Percentiles rank a stretch among this genome's conserved stretches.
Conservation (phyloP, 176 grass and related monocot species). For the Hyparrhenia diplandra region DNA sequence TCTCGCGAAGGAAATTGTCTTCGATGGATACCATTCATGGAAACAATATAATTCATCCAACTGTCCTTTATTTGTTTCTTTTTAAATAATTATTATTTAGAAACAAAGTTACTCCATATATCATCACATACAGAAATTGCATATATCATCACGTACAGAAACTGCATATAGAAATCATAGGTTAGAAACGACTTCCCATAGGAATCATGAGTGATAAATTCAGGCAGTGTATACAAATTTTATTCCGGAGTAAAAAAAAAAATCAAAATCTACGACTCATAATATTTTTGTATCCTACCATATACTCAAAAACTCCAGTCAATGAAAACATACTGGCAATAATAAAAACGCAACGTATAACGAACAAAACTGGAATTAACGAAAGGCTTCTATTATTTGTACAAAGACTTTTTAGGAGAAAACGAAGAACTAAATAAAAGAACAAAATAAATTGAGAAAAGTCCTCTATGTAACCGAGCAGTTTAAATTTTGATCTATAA, state of each 20-base stretch:
- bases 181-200: neutral
- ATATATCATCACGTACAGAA: neutral
- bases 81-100: neutral
- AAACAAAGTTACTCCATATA: neutral
- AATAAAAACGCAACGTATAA: neutral
- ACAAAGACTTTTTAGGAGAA: neutral
- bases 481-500: constrained; percentile 30
- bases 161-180: neutral
- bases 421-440: constrained; percentile 11
- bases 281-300: too few relatives aligned
- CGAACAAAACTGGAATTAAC: neutral
- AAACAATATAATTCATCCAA: neutral
- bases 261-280: too few relatives aligned
- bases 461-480: constrained; percentile 7
- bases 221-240: neutral
- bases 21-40: neutral
- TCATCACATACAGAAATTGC: too few relatives aligned
- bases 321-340: neutral
- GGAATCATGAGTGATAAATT: too few relatives aligned
- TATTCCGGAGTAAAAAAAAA: neutral
- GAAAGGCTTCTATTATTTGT: neutral
- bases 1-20: neutral
- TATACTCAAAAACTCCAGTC: neutral
- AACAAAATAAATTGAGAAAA: constrained; percentile 14
- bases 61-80: neutral